Percentiles rank a stretch among this genome's conserved stretches.
Evolutionary conservation across 768 basidiomycete species (phyloP).

Genomic region (Amyloporia xantha): DNA sequence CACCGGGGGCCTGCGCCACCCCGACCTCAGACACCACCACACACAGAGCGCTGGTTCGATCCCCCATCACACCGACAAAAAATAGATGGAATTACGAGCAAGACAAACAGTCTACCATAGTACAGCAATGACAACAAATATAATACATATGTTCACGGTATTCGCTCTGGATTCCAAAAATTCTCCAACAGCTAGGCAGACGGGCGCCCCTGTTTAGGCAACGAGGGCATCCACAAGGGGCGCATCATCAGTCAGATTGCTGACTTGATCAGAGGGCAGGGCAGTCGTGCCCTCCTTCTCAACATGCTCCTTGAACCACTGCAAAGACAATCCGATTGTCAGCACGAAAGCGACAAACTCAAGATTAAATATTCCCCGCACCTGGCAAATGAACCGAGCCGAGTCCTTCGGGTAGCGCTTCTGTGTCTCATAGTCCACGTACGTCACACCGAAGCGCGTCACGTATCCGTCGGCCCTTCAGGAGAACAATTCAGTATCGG

Average conservation of each 20-base stretch:
- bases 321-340: not conserved
- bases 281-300: slow-evolving; percentile 7
- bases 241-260: slow-evolving; percentile 2
- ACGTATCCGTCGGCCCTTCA: slow-evolving; percentile 55
- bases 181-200: no score
- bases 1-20: no score
- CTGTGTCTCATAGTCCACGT: slow-evolving; percentile 66
- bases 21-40: not conserved
- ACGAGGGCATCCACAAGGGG: slow-evolving; percentile 1
- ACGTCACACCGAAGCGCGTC: slow-evolving; percentile 66
- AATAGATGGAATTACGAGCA: not conserved
- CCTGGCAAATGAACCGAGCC: slow-evolving; percentile 50
- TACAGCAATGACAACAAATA: no score
- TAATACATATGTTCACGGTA: no score
- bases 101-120: not conserved
- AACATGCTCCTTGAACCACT: slow-evolving; percentile 29
- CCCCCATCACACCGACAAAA: not conserved
- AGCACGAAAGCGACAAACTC: not conserved
- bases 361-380: slow-evolving; percentile 14
- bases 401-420: slow-evolving; percentile 60
- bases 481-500: not conserved
- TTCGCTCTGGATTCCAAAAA: no score
- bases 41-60: not conserved
- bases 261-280: slow-evolving; percentile 2
- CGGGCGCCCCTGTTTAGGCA: not conserved